A percentile compares a stretch with the other conserved stretches of the same genome.
phyloP scores from a whole-genome alignment of 129 eudicot species.

The Chrysanthemum makinoi region DNA sequence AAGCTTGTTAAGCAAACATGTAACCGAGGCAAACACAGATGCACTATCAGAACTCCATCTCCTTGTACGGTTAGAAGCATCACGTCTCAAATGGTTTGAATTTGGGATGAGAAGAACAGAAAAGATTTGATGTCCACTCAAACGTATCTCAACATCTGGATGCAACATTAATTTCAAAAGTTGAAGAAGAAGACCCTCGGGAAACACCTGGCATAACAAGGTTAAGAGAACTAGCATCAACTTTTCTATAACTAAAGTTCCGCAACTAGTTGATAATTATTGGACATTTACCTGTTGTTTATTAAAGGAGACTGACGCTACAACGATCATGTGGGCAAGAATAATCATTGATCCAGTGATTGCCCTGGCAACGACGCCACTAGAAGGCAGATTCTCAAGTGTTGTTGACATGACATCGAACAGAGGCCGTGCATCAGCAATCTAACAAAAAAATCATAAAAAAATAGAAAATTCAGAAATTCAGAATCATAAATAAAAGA shows the following conservation, averaged over 20 bases:
- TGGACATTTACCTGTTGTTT: constrained; percentile 56
- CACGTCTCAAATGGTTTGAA: constrained; percentile 56
- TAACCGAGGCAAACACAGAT: constrained; percentile 64
- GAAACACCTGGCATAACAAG: constrained; percentile 59
- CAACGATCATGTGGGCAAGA: constrained; percentile 83
- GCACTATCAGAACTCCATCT: constrained; percentile 67
- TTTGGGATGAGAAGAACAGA: constrained; percentile 78
- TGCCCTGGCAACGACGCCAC: constrained; percentile 65
- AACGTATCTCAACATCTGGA: constrained; percentile 78
- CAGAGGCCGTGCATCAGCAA: constrained; percentile 65
- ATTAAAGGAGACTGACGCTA: constrained; percentile 61
- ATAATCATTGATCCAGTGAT: constrained; percentile 77
- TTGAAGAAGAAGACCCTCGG: constrained; percentile 84
- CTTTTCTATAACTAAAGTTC: background rate
- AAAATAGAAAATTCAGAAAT: background rate
- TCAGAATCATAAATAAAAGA: background rate
- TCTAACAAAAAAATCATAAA: constrained; percentile 37
- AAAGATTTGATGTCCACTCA: constrained; percentile 83
- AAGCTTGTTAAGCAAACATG: constrained; percentile 82
- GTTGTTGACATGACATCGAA: constrained; percentile 86
- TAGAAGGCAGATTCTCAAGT: constrained; percentile 71
- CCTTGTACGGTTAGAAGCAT: constrained; percentile 50
- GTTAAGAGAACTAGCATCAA: background rate
- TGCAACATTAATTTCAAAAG: constrained; percentile 82
- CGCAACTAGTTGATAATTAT: background rate